Base-by-base conservation (phyloP, 2,329 filamentous ascomycete genomes). In the Exophiala oligosperma region DNA sequence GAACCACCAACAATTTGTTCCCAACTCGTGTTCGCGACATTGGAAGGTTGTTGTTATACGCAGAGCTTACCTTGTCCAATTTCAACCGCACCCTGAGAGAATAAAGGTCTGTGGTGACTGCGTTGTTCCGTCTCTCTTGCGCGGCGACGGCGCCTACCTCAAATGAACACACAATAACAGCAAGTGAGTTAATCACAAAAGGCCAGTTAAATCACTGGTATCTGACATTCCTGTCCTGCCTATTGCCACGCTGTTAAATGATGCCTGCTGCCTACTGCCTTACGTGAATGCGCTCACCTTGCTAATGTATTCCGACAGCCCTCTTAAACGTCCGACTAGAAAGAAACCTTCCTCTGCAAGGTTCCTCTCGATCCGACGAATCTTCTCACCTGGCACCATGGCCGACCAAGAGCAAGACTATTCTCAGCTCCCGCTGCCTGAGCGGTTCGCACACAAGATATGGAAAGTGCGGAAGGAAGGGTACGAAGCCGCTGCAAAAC, bases 381-480 rank as follows among this genome's bases (percentile, higher is more conserved):
- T 66, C 69, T 47, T 67, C 54, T 63, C 61, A 41, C 56, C 38
- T 29, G 35, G 66, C 62, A 71, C 44, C 29, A 77, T 77, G 75
- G 73, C 74, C 56, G 75, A 77, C 63, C 57, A 61, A 48, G 72
- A 75, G 66, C 73, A 74, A 57, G 75, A 77, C 59, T 76, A 75
- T 63, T 76, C 74, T 49, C 70, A 74, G 60, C 68, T 77, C 46
- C 73, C 75, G 29, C 67, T 77, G 32, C 68, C 72, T 12, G 75
- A 77, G 48, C 70, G 74, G 55, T 77, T 77, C 57, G 61, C 71
- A 56, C 75, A 77, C 64, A 77, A 77, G 89, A 85, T 90, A 70
- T 99, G 94, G 94, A 99, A 99, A 82, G 92, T 96, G 43, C 85
- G 94, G 70, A 99, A 99, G 77, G 86, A 86, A 71, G 94, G 87